Evolutionary conservation across 2,329 filamentous ascomycete genomes (phyloP), one percentile per base, ranked within the genome.

Genomic region (Triangularia setosa): DNA sequence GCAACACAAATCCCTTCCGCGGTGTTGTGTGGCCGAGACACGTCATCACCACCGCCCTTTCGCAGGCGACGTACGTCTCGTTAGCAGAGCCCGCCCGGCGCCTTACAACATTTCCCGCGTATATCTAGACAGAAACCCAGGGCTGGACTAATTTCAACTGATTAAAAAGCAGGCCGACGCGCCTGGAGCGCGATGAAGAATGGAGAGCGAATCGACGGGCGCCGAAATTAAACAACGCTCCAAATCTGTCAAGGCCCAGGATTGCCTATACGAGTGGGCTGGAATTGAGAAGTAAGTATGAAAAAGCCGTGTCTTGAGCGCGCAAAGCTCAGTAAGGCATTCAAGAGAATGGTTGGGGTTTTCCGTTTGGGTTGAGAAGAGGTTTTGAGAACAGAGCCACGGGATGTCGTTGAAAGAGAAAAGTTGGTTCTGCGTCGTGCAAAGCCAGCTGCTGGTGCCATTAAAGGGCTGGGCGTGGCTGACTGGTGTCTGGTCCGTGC

Each of bases 381-480:
- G 35, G 16, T 21, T 59, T 48, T 61, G 52, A 33, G 28, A 62
- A 57, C 60, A 56, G 53, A 40, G 11, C 30, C 33, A 57, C 52
- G 60, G 53, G 23, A 57, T 18, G 60, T 62, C 52, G 60, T 62
- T 62, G 60, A 62, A 62, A 62, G 60, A 57, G 60, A 62, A 62
- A 62, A 62, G 60, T 62, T 62, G 60, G 53, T 28, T 44, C 44
- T 35, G 40, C 60, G 62, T 54, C 48, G 63, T 55, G 58, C 54
- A 67, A 64, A 60, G 53, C 58, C 60, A 62, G 56, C 23, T 30
- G 58, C 63, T 54, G 64, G 53, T 56, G 60, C 54, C 63, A 69
- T 65, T 68, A 68, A 72, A 68, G 63, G 64, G 64, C 40, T 66
- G 64, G 62, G 28, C 55, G 14, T 9, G 40, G 58, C 48, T 44